Evolutionary conservation across 2,329 filamentous ascomycete species (phyloP), one percentile per base, ranked within the genome.

Genomic region (Calonectria henricotiae): DNA sequence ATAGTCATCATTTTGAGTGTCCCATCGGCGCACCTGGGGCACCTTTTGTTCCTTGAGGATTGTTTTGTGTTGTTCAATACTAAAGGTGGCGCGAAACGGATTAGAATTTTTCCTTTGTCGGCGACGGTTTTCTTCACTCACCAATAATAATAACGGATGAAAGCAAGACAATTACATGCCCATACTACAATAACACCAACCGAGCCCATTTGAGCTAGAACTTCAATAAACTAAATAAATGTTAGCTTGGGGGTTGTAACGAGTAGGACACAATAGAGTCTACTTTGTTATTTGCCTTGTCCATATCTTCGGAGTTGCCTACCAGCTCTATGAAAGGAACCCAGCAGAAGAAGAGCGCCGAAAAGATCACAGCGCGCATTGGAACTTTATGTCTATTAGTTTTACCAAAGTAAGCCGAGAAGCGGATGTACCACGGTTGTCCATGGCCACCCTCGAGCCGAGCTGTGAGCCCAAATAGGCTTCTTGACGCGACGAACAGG

Each of bases 21-120:
- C 60, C 60, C 60, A 62, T 32, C 60, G 60, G 7, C 60, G 60
- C 11, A 62, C 60, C 17, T 62, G 60, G 9, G 39, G 60, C n/a
- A 44, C 41, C 20, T 13, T 32, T 6, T 44, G 6, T 35, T 43
- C 9, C 17, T 20, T 13, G 11, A 62, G 60, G 9, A 23, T 13
- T 15, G 7, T n/a, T 17, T 39, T 62, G 17, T 64, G 62, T 8
- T 51, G 8, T 44, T 64, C n/a, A 4, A 64, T 64, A 15, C 62
- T 64, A 20, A 20, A 27, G 11, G 15, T 44, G 8, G 4, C 1
- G 9, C 9, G 17, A 20, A 54, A 20, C 4, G 6, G 3, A 12
- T 54, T 54, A 54, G 30, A 30, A 30, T 20, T 6, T 35, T 13
- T 12, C 30, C 27, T 30, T 20, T 41, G 37, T n/a, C 11, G 2